phyloP scores from a whole-genome alignment of 202 grass and related monocot species.

The Zoysia matrella region DNA sequence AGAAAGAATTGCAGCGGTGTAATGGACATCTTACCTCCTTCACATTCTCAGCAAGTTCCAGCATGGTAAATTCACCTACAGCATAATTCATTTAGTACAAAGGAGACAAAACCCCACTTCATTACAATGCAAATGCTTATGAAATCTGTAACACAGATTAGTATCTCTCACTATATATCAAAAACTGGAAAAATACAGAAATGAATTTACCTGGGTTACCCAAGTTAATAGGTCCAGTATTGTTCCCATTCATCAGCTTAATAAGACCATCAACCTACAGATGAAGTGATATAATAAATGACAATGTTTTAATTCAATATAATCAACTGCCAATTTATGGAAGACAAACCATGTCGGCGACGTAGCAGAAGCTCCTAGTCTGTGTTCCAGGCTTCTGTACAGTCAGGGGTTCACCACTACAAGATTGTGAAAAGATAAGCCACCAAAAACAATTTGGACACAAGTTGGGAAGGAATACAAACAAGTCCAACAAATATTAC shows the following conservation, averaged over 20 bases:
- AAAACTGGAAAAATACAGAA: conserved; percentile 17
- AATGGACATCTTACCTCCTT: conserved; percentile 73
- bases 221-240: conserved; percentile 95
- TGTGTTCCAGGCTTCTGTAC: conserved; percentile 99
- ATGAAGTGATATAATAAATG: conserved; percentile 24
- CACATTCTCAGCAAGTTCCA: conserved; percentile 63
- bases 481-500: conserved; percentile 59
- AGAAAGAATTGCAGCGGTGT: not conserved
- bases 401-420: conserved; percentile 82
- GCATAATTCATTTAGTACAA: conserved; percentile 2
- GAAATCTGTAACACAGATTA: not conserved
- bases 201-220: conserved; percentile 86
- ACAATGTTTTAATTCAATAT: conserved; percentile 22
- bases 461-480: conserved; percentile 11
- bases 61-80: conserved; percentile 75
- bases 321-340: conserved; percentile 3
- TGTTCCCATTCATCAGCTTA: conserved; percentile 92
- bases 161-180: conserved; percentile 4
- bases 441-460: not conserved
- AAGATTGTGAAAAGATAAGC: conserved; percentile 47
- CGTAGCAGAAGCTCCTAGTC: conserved; percentile 98
- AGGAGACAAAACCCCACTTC: not conserved
- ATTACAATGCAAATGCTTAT: conserved; percentile 14
- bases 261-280: conserved; percentile 96
- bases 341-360: conserved; percentile 84